phyloP scores from a whole-genome alignment of 805 yeast species.

The Metschnikowia similis region DNA sequence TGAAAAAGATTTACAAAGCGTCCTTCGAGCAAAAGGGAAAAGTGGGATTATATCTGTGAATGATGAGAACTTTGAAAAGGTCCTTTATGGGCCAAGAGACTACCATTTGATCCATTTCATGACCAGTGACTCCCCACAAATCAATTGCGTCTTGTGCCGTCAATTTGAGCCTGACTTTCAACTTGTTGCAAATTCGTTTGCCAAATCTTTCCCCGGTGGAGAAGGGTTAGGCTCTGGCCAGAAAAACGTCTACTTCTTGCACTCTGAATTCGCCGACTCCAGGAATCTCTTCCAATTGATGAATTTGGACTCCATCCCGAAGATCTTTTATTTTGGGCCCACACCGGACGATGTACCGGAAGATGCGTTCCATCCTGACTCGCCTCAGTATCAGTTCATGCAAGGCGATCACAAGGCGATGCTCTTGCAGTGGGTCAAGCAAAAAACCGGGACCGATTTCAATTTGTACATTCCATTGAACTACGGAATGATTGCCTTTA shows the following conservation, averaged over 20 bases:
- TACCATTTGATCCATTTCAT: conserved; percentile 61
- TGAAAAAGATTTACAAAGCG: conserved; percentile 11
- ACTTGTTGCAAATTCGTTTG: conserved; percentile 55
- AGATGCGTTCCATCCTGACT: conserved; percentile 21
- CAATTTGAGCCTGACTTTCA: conserved; percentile 65
- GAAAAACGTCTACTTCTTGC: conserved; percentile 59
- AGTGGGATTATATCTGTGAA: conserved; percentile 31
- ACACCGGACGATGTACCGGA: conserved; percentile 27
- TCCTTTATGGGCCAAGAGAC: conserved; percentile 64
- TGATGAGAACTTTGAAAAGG: conserved; percentile 54
- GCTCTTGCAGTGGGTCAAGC: conserved; percentile 33
- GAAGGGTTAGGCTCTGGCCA: conserved; percentile 21
- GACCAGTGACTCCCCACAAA: conserved; percentile 68
- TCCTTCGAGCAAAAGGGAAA: conserved; percentile 11
- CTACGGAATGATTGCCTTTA: conserved; percentile 35
- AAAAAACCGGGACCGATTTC: conserved; percentile 32
- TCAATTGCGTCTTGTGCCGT: conserved; percentile 74
- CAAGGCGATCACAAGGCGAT: conserved; percentile 40
- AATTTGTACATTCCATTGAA: conserved; percentile 39
- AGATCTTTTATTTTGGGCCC: conserved; percentile 59
- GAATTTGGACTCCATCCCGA: conserved; percentile 72
- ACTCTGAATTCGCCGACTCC: conserved; percentile 65
- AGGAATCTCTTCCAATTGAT: conserved; percentile 50
- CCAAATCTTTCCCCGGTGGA: conserved; percentile 50
- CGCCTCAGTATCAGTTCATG: conserved; percentile 35